phyloP scores from a whole-genome alignment of 1,284 basidiomycete genomes.

The Sporisorium reilianum region DNA sequence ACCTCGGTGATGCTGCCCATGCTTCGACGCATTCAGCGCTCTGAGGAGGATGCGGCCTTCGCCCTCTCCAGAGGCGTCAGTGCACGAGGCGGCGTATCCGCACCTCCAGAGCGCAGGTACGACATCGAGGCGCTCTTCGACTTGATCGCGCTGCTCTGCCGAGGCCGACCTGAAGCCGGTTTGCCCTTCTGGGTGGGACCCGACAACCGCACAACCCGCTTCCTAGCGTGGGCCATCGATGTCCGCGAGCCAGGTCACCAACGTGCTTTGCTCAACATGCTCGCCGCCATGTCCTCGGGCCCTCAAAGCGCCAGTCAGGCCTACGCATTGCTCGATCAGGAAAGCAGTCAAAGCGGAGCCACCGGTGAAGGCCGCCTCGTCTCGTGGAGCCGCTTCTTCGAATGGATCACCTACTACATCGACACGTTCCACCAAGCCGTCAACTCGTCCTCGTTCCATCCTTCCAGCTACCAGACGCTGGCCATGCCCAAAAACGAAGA shows the following conservation, averaged over 20 bases:
- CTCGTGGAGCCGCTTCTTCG: slow-evolving; percentile 66
- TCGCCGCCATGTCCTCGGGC: slow-evolving; percentile 63
- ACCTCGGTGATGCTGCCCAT: slow-evolving; percentile 61
- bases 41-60: slow-evolving; percentile 67
- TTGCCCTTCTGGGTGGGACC: slow-evolving; percentile 63
- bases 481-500: slow-evolving; percentile 81
- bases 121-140: slow-evolving; percentile 69
- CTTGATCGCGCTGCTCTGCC: slow-evolving; percentile 61
- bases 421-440: slow-evolving; percentile 59
- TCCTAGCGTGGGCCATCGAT: slow-evolving; percentile 68
- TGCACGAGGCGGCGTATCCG: slow-evolving; percentile 30
- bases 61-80: slow-evolving; percentile 43
- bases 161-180: slow-evolving; percentile 59
- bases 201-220: slow-evolving; percentile 71
- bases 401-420: slow-evolving; percentile 67
- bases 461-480: slow-evolving; percentile 42
- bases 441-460: slow-evolving; percentile 35
- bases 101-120: slow-evolving; percentile 64
- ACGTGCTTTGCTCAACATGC: slow-evolving; percentile 66
- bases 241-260: slow-evolving; percentile 65
- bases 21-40: slow-evolving; percentile 65
- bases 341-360: slow-evolving; percentile 30
- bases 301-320: slow-evolving; percentile 65
- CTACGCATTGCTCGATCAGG: slow-evolving; percentile 61
- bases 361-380: slow-evolving; percentile 59